Evolutionary conservation across 257 asterid genomes (phyloP), one percentile per base, ranked within the genome.

Genomic region (Solanum stenotomum): DNA sequence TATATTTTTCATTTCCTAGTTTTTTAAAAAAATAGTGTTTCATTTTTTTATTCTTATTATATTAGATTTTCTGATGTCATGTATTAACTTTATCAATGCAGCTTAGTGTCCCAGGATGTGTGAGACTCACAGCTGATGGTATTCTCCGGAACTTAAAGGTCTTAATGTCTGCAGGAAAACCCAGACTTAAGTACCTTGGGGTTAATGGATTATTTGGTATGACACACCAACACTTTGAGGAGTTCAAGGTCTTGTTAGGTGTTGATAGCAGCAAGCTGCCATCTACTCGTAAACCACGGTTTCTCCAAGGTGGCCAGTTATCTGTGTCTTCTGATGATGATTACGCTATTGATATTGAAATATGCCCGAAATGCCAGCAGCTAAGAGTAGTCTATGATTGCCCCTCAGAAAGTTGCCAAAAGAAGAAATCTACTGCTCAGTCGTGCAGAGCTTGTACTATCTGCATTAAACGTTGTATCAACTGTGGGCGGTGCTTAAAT

Each of bases 401-500:
- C 90, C 96, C 99, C 0, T 49, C 90, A 2, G 95, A 92, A 33
- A 91, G 92, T 87, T 95, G 98, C 91, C 90, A 87, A 67, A 90
- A 33, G 29, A 92, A 90, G 90, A 88, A 40, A 49, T 59, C 88
- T 35, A 85, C 92, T 20, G 6, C 86, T 35, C 90, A 92, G 81
- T 61, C 89, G 4, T 96, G 99, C 90, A 92, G 94, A 90, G 98
- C 92, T 72, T 96, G 98, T 92, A 89, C 87, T 12, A 16, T 59
- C 14, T 96, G 99, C 94, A 90, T 95, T 83, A 77, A 92, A 81
- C 98, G 99, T 18, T 96, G 99, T 84, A 86, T 86, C 16, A 88
- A 85, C 38, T 96, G 98, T 88, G 98, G 99, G 33, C 88, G 98
- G 88, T 96, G 98, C 91, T 70, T 96, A 79, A 92, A 76, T n/a